Conservation (phyloP, 352 stramenopile species). For the Globisporangium rhizosaccharum region DNA sequence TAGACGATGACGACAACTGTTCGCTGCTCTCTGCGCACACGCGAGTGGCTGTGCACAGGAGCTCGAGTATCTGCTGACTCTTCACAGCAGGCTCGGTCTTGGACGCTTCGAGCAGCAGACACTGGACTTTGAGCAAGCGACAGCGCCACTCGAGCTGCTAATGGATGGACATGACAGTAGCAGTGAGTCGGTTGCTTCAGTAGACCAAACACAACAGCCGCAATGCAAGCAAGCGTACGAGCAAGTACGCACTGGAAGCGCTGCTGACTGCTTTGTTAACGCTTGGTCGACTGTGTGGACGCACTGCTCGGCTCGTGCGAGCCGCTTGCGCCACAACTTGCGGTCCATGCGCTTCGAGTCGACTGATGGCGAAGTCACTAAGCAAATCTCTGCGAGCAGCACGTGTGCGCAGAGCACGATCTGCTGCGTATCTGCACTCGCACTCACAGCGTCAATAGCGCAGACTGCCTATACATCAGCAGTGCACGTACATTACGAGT, state of each 20-base stretch:
- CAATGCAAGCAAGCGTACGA: background rate
- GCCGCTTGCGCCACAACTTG: slow-evolving; percentile 46
- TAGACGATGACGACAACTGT: background rate
- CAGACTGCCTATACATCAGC: slow-evolving; percentile 27
- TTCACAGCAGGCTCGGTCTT: slow-evolving; percentile 30
- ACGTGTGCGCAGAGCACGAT: slow-evolving; percentile 31
- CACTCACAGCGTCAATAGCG: slow-evolving; percentile 7
- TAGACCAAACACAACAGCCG: too few relatives aligned
- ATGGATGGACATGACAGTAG: slow-evolving; percentile 5
- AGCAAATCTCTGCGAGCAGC: slow-evolving; percentile 56
- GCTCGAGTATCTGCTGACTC: slow-evolving; percentile 36
- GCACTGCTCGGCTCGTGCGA: slow-evolving; percentile 42
- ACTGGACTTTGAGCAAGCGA: slow-evolving; percentile 52
- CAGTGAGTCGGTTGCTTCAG: background rate
- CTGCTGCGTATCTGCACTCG: slow-evolving; percentile 12
- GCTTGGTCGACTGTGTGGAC: slow-evolving; percentile 23
- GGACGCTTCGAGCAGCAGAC: slow-evolving; percentile 38
- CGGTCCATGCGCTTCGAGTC: slow-evolving; percentile 32
- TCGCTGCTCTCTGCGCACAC: background rate
- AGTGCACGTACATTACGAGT: background rate
- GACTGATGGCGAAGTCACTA: slow-evolving; percentile 27
- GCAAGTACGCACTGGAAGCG: background rate
- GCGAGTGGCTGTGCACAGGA: slow-evolving; percentile 41
- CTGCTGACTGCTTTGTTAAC: slow-evolving; percentile 2
- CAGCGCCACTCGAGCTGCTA: slow-evolving; percentile 34